Conservation (phyloP, 164 flowering plant species). For the Cinnamomum chago region DNA sequence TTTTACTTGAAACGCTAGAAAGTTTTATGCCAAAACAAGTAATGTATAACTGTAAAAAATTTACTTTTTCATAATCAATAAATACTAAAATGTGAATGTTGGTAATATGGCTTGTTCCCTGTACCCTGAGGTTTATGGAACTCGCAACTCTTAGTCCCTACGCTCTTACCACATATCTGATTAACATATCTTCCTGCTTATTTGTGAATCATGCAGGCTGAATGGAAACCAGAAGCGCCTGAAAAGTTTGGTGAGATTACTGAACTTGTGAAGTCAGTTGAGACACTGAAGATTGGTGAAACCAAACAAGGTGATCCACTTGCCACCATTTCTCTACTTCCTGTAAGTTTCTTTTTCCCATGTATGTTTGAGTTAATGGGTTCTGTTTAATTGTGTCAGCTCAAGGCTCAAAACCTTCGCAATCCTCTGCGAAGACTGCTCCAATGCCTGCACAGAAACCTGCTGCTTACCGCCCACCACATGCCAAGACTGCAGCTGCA, state of each 20-base stretch:
- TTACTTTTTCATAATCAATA: too few relatives aligned
- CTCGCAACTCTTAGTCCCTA: not conserved
- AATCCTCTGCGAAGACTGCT: constrained; percentile 35
- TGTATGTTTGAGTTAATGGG: constrained; percentile 6
- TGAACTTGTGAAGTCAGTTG: constrained; percentile 25
- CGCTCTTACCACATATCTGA: not conserved
- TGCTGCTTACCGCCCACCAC: constrained; percentile 96
- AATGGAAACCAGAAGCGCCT: constrained; percentile 36
- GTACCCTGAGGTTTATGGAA: not conserved
- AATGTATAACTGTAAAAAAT: too few relatives aligned
- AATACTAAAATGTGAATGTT: too few relatives aligned
- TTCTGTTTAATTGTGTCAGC: constrained; percentile 28
- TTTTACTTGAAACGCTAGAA: too few relatives aligned
- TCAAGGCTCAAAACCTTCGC: constrained; percentile 51
- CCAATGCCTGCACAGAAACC: constrained; percentile 65
- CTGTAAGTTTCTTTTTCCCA: not conserved
- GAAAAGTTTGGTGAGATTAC: constrained; percentile 29
- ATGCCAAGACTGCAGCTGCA: constrained; percentile 71
- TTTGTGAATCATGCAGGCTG: constrained; percentile 23
- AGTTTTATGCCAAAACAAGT: too few relatives aligned
- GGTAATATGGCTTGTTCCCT: not conserved
- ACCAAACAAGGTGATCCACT: constrained; percentile 18
- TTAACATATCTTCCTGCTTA: not conserved
- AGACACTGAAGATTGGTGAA: constrained; percentile 19
- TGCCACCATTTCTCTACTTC: not conserved